Conservation (phyloP, 768 basidiomycete species). For the Boletus barrowsii region DNA sequence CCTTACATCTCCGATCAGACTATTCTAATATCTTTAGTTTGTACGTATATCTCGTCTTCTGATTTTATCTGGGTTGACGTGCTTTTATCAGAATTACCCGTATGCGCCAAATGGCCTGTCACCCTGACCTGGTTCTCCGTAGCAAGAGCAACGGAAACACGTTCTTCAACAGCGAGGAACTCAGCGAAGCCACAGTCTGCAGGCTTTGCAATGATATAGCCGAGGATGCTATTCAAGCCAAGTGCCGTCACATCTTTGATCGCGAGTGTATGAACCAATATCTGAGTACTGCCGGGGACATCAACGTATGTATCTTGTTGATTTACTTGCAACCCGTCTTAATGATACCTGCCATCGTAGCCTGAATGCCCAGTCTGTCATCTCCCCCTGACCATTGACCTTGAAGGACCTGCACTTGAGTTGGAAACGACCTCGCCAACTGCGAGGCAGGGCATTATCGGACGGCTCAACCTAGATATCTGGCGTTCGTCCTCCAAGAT, state of each 20-base stretch:
- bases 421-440: slow-evolving; percentile 53
- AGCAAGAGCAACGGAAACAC: slow-evolving; percentile 73
- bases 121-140: slow-evolving; percentile 89
- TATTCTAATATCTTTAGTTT: slow-evolving; percentile 89
- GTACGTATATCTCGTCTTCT: slow-evolving; percentile 35
- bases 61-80: background rate
- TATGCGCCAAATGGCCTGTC: slow-evolving; percentile 94
- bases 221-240: slow-evolving; percentile 94
- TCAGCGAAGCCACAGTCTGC: slow-evolving; percentile 80
- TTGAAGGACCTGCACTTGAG: slow-evolving; percentile 92
- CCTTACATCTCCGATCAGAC: slow-evolving; percentile 41
- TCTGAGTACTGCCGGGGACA: slow-evolving; percentile 68
- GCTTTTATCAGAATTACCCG: slow-evolving; percentile 70
- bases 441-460: slow-evolving; percentile 87
- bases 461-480: slow-evolving; percentile 80
- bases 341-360: slow-evolving; percentile 33
- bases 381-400: slow-evolving; percentile 85
- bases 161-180: slow-evolving; percentile 54
- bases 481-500: slow-evolving; percentile 98
- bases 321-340: background rate
- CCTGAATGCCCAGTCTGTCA: slow-evolving; percentile 96
- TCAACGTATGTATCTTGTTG: slow-evolving; percentile 43
- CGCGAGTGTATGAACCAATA: slow-evolving; percentile 95
- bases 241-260: slow-evolving; percentile 93
- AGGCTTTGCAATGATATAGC: slow-evolving; percentile 95